Conservation (phyloP, 257 asterid genomes). For the Echites panduratus region DNA sequence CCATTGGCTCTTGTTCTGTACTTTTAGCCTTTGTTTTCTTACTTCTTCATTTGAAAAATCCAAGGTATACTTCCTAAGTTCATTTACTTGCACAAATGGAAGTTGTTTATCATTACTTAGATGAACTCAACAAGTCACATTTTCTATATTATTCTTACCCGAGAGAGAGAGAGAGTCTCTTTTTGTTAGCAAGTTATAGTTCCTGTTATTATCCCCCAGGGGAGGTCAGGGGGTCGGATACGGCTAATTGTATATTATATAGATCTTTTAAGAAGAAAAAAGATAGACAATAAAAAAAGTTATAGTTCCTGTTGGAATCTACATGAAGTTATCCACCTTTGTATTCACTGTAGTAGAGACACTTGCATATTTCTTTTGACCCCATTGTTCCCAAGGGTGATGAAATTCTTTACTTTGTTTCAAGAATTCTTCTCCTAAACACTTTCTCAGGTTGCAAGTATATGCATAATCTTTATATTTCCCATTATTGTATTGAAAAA, state of each 20-base stretch:
- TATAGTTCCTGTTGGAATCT: background rate
- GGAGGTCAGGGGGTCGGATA: too few species aligned
- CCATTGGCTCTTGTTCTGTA: conserved; percentile 69
- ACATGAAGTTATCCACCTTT: background rate
- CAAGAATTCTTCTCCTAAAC: too few species aligned
- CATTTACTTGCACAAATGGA: background rate
- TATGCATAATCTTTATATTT: background rate
- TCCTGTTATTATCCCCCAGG: too few species aligned
- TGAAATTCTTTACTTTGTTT: background rate
- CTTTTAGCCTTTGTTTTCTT: conserved; percentile 58
- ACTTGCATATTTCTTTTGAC: background rate
- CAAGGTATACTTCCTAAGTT: conserved; percentile 39
- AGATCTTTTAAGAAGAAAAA: too few species aligned
- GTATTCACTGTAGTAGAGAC: background rate
- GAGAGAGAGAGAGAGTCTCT: background rate
- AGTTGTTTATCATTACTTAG: background rate
- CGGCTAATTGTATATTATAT: too few species aligned
- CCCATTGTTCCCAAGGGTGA: background rate
- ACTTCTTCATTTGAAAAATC: conserved; percentile 61
- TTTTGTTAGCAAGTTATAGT: background rate
- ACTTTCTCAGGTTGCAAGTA: background rate
- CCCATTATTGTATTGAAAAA: background rate
- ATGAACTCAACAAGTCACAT: background rate
- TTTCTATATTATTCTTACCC: background rate
- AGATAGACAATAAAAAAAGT: too few species aligned